Conservation (phyloP, 306 rosid genomes). For the Purshia tridentata region DNA sequence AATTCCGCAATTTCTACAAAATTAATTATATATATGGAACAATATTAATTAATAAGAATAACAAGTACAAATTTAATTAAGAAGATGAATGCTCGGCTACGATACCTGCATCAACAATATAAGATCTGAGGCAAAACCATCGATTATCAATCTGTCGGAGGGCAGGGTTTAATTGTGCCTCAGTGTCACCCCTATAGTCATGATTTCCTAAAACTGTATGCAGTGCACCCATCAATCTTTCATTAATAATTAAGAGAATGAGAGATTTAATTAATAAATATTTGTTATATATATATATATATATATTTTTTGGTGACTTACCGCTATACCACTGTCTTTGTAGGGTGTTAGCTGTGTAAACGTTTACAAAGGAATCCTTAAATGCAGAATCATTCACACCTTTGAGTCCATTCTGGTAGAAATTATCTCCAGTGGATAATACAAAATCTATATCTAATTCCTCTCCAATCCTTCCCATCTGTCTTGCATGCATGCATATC, state of each 20-base stretch:
- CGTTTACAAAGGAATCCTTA: conserved; percentile 44
- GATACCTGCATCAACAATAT: conserved; percentile 54
- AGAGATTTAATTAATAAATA: too few species aligned
- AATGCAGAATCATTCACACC: conserved; percentile 46
- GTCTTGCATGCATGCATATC: conserved; percentile 3
- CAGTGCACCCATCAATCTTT: not conserved
- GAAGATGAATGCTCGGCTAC: not conserved
- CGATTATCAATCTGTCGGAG: conserved; percentile 47
- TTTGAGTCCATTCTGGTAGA: conserved; percentile 46
- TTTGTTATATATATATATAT: not conserved
- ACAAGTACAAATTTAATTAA: not conserved
- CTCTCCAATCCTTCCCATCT: conserved; percentile 73
- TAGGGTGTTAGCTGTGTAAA: conserved; percentile 66
- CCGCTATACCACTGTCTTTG: conserved; percentile 58
- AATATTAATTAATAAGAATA: not conserved
- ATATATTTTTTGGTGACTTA: conserved; percentile 19
- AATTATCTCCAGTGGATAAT: conserved; percentile 67
- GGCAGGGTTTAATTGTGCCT: conserved; percentile 63
- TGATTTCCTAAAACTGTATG: conserved; percentile 72
- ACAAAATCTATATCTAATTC: conserved; percentile 56
- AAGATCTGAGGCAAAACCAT: conserved; percentile 80
- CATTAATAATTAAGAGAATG: not conserved
- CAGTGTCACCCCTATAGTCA: conserved; percentile 76
- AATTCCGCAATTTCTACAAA: conserved; percentile 52
- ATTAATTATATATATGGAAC: not conserved